phyloP scores from a whole-genome alignment of 352 stramenopile genomes.

The Phytopythium ostracodes region DNA sequence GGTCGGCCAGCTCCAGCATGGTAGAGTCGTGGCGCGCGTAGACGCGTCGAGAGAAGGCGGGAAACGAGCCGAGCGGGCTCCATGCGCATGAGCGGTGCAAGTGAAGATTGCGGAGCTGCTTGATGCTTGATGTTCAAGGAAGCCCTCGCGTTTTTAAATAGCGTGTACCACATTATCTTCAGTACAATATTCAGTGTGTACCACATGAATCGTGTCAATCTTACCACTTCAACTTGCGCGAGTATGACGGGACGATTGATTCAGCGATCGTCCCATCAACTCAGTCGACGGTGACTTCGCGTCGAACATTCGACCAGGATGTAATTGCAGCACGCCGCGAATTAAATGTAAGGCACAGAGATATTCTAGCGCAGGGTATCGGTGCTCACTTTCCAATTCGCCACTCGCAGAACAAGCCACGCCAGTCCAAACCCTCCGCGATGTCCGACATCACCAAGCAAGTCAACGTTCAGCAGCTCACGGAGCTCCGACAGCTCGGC shows the following conservation, averaged over 20 bases:
- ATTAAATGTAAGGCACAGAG: too few species aligned
- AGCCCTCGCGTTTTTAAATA: too few species aligned
- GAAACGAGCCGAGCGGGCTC: background rate
- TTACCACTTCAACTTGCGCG: too few species aligned
- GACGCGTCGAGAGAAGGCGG: background rate
- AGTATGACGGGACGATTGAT: too few species aligned
- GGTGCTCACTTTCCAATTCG: background rate
- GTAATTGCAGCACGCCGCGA: too few species aligned
- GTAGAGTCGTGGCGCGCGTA: constrained; percentile 12
- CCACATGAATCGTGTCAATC: background rate
- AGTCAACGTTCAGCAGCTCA: constrained; percentile 31
- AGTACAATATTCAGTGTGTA: too few species aligned
- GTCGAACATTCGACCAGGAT: too few species aligned
- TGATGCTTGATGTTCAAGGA: too few species aligned
- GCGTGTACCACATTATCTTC: background rate
- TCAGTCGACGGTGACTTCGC: too few species aligned
- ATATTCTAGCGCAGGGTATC: too few species aligned
- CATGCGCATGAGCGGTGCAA: background rate
- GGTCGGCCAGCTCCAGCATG: constrained; percentile 15
- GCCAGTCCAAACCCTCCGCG: constrained; percentile 4
- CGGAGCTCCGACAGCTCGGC: constrained; percentile 30
- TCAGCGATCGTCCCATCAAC: too few species aligned
- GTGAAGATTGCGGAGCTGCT: too few species aligned
- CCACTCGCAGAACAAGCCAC: background rate
- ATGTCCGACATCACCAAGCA: constrained; percentile 54